A percentile compares a stretch with the other conserved stretches of the same genome.
Conservation (phyloP, 306 rosid species). For the Trichosanthes truncata region DNA sequence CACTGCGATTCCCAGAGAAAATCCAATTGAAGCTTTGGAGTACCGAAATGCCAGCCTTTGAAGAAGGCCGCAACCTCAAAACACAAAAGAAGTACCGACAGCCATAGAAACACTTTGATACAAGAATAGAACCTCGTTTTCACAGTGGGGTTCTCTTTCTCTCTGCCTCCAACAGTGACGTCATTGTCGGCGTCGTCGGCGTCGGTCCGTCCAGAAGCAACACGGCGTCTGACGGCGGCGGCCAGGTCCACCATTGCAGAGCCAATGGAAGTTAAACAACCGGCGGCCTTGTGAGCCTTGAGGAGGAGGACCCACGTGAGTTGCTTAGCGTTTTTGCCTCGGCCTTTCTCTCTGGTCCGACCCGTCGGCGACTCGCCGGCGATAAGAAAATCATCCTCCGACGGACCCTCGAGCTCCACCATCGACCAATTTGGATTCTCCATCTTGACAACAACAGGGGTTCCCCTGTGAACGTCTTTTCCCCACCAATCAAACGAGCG, state of each 20-base stretch:
- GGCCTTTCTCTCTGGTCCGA: slow-evolving; percentile 37
- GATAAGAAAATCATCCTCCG: slow-evolving; percentile 55
- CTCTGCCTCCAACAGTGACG: slow-evolving; percentile 24
- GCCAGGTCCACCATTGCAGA: slow-evolving; percentile 56
- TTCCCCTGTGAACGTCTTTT: slow-evolving; percentile 60
- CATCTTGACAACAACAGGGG: slow-evolving; percentile 97
- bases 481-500: slow-evolving; percentile 67
- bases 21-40: slow-evolving; percentile 33
- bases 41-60: slow-evolving; percentile 68
- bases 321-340: slow-evolving; percentile 75
- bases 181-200: slow-evolving; percentile 20
- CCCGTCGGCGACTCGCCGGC: slow-evolving; percentile 19
- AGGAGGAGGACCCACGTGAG: slow-evolving; percentile 92
- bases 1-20: slow-evolving; percentile 41
- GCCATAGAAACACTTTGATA: slow-evolving; percentile 49
- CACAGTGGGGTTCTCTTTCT: slow-evolving; percentile 38
- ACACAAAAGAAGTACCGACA: slow-evolving; percentile 45
- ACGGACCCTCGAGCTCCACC: slow-evolving; percentile 85
- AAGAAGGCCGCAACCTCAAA: slow-evolving; percentile 68
- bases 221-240: slow-evolving; percentile 59
- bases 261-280: slow-evolving; percentile 62
- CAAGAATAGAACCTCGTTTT: slow-evolving; percentile 51
- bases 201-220: slow-evolving; percentile 59
- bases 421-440: slow-evolving; percentile 93
- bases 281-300: slow-evolving; percentile 75